Conservation (phyloP, 177 flowering plant species). For the Telopea speciosissima region DNA sequence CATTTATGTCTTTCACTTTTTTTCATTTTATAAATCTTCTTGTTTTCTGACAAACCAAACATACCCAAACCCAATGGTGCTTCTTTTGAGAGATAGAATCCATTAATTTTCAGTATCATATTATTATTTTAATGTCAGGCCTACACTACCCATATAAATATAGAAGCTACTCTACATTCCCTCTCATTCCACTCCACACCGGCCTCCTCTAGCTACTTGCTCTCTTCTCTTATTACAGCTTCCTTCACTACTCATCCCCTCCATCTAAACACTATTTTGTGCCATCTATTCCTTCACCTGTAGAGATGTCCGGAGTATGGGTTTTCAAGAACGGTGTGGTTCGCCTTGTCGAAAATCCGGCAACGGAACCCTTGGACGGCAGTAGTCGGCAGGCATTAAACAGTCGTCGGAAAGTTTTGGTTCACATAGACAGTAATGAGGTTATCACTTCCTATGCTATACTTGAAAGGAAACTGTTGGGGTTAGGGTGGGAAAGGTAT, state of each 20-base stretch:
- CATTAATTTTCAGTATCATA: too few relatives aligned
- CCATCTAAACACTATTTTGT: too few relatives aligned
- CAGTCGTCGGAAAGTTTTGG: conserved; percentile 46
- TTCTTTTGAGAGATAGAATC: too few relatives aligned
- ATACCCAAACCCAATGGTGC: too few relatives aligned
- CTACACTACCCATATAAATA: background rate
- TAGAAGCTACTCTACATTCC: background rate
- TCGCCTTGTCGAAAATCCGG: conserved; percentile 52
- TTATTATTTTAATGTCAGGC: background rate
- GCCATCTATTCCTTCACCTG: background rate
- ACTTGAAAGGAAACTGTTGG: conserved; percentile 44
- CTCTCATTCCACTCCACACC: background rate
- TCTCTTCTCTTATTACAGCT: background rate
- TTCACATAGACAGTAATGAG: conserved; percentile 48
- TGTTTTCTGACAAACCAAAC: too few relatives aligned
- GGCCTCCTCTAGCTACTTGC: too few relatives aligned
- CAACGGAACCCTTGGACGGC: conserved; percentile 20
- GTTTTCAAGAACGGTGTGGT: conserved; percentile 74
- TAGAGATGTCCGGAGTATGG: conserved; percentile 80
- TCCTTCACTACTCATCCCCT: background rate
- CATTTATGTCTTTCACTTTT: too few relatives aligned
- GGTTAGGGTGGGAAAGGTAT: conserved; percentile 84
- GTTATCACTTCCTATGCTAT: conserved; percentile 52
- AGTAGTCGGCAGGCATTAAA: conserved; percentile 12
- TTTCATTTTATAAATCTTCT: too few relatives aligned